Conservation (phyloP, 2,329 filamentous ascomycete genomes). For the Pseudogymnoascus sp. region DNA sequence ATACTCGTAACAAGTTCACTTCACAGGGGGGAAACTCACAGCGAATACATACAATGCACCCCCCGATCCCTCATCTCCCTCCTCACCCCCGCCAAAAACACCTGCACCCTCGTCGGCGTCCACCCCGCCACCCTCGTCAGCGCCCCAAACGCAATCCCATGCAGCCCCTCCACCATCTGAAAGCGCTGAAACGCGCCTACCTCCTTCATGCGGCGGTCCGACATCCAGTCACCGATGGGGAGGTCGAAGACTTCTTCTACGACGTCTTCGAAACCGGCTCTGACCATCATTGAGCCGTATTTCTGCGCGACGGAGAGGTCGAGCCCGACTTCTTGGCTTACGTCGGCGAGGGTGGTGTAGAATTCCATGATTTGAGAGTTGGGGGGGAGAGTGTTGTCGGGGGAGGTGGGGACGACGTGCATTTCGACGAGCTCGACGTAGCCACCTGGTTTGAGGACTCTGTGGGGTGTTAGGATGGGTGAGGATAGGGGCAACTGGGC, state of each 20-base stretch:
- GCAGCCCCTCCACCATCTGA: constrained; percentile 14
- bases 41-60: constrained; percentile 27
- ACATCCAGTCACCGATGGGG: constrained; percentile 44
- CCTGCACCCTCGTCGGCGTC: constrained; percentile 28
- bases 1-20: not conserved
- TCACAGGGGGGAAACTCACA: not conserved
- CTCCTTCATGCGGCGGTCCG: constrained; percentile 43
- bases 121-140: constrained; percentile 33
- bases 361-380: constrained; percentile 14
- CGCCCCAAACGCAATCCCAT: constrained; percentile 19
- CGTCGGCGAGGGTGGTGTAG: not conserved
- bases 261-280: constrained; percentile 47
- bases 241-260: constrained; percentile 40
- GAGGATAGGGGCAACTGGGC: not conserved
- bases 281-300: constrained; percentile 30
- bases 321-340: not conserved
- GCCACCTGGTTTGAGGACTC: constrained; percentile 36
- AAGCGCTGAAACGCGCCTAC: constrained; percentile 29
- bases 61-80: constrained; percentile 28
- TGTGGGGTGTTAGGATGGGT: constrained; percentile 7
- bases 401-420: constrained; percentile 32
- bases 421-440: constrained; percentile 41
- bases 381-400: constrained; percentile 34
- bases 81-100: constrained; percentile 31
- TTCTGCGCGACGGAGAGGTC: constrained; percentile 8